Conservation (phyloP, 2,329 filamentous ascomycete genomes). For the Lanzia echinophila region DNA sequence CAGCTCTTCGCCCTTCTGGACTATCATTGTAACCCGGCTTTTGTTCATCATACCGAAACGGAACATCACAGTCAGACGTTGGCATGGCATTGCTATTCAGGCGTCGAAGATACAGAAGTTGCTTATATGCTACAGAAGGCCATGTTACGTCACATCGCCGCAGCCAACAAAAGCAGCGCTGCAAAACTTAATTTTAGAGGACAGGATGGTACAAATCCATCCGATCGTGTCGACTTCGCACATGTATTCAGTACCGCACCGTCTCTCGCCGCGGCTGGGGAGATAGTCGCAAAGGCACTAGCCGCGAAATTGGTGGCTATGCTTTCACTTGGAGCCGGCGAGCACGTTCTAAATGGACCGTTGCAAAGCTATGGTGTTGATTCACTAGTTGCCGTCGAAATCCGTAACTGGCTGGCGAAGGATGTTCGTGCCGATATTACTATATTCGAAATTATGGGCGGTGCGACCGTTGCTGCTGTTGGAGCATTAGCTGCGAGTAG, state of each 20-base stretch:
- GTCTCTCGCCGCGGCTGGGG: not conserved
- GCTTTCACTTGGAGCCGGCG: slow-evolving; percentile 39
- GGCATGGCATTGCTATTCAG: not conserved
- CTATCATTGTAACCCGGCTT: not conserved
- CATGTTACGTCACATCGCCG: not conserved
- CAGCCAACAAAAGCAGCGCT: not conserved
- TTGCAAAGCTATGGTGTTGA: slow-evolving; percentile 36
- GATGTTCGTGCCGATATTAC: not conserved
- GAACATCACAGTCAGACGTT: not conserved
- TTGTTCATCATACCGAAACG: not conserved
- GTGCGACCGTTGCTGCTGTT: not conserved
- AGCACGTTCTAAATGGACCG: slow-evolving; percentile 32
- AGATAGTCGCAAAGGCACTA: slow-evolving; percentile 15
- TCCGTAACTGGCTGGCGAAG: slow-evolving; percentile 35
- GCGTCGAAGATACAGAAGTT: too few species aligned
- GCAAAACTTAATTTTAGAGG: not conserved
- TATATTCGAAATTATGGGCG: not conserved
- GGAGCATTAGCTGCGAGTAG: not conserved
- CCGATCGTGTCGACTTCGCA: not conserved
- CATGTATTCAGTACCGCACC: not conserved
- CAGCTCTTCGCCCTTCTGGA: not conserved
- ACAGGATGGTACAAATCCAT: not conserved
- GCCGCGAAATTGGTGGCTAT: slow-evolving; percentile 37
- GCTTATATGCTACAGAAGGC: not conserved
- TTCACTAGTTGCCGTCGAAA: slow-evolving; percentile 15